phyloP scores from a whole-genome alignment of 768 basidiomycete genomes.

The Candolleomyces aberdarensis region DNA sequence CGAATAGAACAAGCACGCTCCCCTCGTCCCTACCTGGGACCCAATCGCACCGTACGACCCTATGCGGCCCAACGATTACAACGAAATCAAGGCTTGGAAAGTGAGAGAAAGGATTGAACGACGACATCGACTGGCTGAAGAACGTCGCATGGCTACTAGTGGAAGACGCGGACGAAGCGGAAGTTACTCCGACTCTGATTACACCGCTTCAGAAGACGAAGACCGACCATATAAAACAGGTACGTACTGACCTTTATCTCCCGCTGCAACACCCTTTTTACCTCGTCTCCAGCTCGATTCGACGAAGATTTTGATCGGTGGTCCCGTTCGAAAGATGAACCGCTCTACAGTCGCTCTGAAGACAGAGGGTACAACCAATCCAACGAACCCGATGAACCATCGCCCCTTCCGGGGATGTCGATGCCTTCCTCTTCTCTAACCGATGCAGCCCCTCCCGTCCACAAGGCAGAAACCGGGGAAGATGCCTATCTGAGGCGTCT shows the following conservation, averaged over 20 bases:
- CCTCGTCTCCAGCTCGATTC: constrained; percentile 39
- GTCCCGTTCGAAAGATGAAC: constrained; percentile 26
- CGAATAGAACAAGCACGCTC: constrained; percentile 57
- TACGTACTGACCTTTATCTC: constrained; percentile 23
- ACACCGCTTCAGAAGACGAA: constrained; percentile 63
- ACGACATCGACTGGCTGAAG: constrained; percentile 62
- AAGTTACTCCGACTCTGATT: constrained; percentile 67
- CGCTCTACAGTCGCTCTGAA: constrained; percentile 22
- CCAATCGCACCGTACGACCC: constrained; percentile 80
- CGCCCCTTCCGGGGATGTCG: background rate
- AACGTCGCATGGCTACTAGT: constrained; percentile 48
- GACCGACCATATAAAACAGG: constrained; percentile 68
- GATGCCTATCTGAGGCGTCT: constrained; percentile 14
- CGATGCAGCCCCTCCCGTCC: constrained; percentile 13
- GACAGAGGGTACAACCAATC: constrained; percentile 15
- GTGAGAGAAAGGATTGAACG: constrained; percentile 72
- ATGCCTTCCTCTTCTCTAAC: constrained; percentile 22
- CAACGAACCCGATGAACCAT: too few species aligned
- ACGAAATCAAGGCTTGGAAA: constrained; percentile 82
- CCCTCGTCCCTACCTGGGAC: constrained; percentile 63
- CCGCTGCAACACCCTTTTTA: constrained; percentile 3
- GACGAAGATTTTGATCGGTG: constrained; percentile 51
- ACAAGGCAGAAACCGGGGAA: constrained; percentile 5
- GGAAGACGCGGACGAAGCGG: constrained; percentile 55
- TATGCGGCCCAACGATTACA: constrained; percentile 82